Base-by-base conservation (phyloP, 495 filamentous ascomycete species). In the Chaetomium fimeti region DNA sequence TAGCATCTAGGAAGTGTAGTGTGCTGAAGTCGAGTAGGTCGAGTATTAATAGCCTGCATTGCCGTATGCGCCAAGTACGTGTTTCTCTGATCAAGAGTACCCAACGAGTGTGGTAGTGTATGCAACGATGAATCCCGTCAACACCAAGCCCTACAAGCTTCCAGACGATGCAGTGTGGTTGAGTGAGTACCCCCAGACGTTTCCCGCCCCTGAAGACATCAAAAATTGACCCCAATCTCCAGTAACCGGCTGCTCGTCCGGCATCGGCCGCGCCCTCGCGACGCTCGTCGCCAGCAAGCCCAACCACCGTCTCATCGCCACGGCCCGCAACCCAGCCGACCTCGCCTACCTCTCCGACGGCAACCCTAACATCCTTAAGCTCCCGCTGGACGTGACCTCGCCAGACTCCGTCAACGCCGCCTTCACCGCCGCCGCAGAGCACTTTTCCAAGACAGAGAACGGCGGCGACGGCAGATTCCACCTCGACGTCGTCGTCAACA, bases 401-500 rank as follows among this genome's bases (percentile, higher is more conserved):
- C 64, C 60, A 6, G 60, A 66, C 11, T 75, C 75, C 15, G 78
- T 86, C 56, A 69, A 74, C 22, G 66, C 68, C 0, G 80, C 82
- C 1, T 69, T 86, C 38, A n/a, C 68, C 13, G 64, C 66, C 1
- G 72, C 78, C 0, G 32, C 78, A 0, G 61, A 60, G 1, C 74
- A 75, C 36, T 83, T 83, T 64, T 36, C 32, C 32, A 36, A 36
- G 32, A 5, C 32, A 1, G 72, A 54, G 28, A 57, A 62, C 54
- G 47, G 47, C 1, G 47, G 22, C n/a, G n/a, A n/a, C n/a, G n/a
- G 45, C 48, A 15, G 8, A 9, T 54, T 32, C 11, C 53, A 38
- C 53, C 75, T 85, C 60, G 82, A 87, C 57, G 75, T 85, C 52
- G 71, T 85, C 16, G 77, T 85, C 66, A 56, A 87, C 73, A 85